phyloP scores from a whole-genome alignment of 202 grass and related monocot species.

The Eragrostis tef region DNA sequence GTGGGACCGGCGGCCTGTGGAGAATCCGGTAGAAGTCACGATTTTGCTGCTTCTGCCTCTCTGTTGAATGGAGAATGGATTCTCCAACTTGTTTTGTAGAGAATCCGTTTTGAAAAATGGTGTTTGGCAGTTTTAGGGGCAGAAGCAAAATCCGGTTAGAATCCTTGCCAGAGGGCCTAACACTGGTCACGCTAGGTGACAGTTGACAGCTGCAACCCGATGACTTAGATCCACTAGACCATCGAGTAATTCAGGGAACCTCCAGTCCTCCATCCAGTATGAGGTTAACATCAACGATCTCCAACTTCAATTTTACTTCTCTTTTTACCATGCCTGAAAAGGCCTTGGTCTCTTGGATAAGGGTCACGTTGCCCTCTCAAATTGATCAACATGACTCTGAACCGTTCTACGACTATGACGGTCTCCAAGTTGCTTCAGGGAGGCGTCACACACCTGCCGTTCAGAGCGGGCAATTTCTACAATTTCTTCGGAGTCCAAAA shows the following conservation, averaged over 20 bases:
- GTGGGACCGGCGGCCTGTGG: too few relatives aligned
- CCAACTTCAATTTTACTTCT: neutral
- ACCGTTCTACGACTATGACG: slow-evolving; percentile 22
- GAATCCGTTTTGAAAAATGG: too few relatives aligned
- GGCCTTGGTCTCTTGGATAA: slow-evolving; percentile 45
- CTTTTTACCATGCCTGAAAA: neutral
- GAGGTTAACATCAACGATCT: neutral
- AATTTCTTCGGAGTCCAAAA: neutral
- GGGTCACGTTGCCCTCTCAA: slow-evolving; percentile 38
- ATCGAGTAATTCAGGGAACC: neutral
- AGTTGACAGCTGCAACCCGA: slow-evolving; percentile 14
- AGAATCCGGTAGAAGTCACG: too few relatives aligned
- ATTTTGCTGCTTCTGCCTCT: too few relatives aligned
- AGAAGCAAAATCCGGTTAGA: too few relatives aligned
- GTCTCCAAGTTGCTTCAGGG: slow-evolving; percentile 12
- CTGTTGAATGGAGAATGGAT: too few relatives aligned
- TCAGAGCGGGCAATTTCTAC: neutral
- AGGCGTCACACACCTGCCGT: neutral
- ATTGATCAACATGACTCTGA: slow-evolving; percentile 39
- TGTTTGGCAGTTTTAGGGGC: too few relatives aligned
- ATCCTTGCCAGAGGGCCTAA: too few relatives aligned
- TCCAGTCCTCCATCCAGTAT: too few relatives aligned
- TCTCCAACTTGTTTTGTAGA: too few relatives aligned
- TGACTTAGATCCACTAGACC: too few relatives aligned
- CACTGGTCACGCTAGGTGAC: too few relatives aligned